These are phyloP conservation scores for Tricholoma flavovirens DNA, from an alignment of 768 basidiomycete genomes.

Conservation along the genomic window DNA sequence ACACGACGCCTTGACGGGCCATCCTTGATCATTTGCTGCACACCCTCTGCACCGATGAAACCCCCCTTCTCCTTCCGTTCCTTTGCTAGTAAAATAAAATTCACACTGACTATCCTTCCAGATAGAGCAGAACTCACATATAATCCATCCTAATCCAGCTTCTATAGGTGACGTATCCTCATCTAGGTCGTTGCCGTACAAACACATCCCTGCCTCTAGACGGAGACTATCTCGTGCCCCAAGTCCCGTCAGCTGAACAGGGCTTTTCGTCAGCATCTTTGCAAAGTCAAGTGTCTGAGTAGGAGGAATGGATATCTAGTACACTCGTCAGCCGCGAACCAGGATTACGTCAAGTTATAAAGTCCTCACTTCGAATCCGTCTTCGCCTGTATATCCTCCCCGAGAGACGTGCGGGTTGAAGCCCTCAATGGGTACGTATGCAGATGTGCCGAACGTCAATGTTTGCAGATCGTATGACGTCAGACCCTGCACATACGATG, in stretches of 20 bases:
- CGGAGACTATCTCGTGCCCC: constrained; percentile 93
- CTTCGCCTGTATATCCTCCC: constrained; percentile 97
- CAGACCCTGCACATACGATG: constrained; percentile 69
- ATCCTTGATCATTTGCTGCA: constrained; percentile 72
- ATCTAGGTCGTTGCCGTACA: constrained; percentile 92
- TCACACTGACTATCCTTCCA: background rate
- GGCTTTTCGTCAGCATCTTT: constrained; percentile 50
- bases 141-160: constrained; percentile 89
- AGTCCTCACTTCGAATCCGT: constrained; percentile 81
- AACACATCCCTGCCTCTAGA: constrained; percentile 93
- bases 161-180: constrained; percentile 85
- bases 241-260: constrained; percentile 82
- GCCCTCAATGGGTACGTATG: constrained; percentile 72
- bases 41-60: constrained; percentile 76
- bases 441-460: constrained; percentile 82
- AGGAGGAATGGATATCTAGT: constrained; percentile 84
- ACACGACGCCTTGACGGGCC: constrained; percentile 76
- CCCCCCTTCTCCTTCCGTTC: constrained; percentile 62
- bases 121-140: constrained; percentile 48
- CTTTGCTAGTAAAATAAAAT: constrained; percentile 51
- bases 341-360: background rate
- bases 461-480: constrained; percentile 68
- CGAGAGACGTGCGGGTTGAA: constrained; percentile 84
- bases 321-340: background rate
- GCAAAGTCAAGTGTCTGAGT: constrained; percentile 69